Percentiles rank a stretch among this genome's conserved stretches.
Evolutionary conservation across 345 rosid species (phyloP).

Genomic region (Jatropha curcas): DNA sequence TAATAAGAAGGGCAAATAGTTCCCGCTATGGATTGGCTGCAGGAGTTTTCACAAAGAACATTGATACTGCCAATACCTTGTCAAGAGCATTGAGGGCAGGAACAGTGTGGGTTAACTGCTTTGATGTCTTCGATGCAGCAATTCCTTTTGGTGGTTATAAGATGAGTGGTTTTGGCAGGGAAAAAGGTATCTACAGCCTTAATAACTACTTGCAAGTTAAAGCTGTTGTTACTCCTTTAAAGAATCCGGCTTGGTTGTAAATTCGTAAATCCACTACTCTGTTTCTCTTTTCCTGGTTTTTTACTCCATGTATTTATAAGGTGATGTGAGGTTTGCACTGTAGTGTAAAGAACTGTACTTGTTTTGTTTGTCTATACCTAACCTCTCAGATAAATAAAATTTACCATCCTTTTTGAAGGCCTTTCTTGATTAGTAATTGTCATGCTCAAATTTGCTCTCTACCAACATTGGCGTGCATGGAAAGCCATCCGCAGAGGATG

Average conservation of each 20-base stretch:
- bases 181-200: constrained; percentile 82
- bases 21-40: constrained; percentile 72
- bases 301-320: neutral
- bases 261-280: neutral
- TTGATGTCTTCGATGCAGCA: constrained; percentile 67
- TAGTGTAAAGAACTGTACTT: neutral
- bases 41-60: constrained; percentile 69
- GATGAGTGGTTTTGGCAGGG: constrained; percentile 91
- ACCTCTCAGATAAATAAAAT: neutral
- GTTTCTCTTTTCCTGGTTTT: neutral
- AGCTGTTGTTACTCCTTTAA: constrained; percentile 79
- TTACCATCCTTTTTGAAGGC: neutral
- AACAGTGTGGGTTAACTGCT: constrained; percentile 81
- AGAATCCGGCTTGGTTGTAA: constrained; percentile 86
- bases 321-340: neutral
- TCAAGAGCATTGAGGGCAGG: constrained; percentile 70
- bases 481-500: too few species aligned
- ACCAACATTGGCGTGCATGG: too few species aligned
- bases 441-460: too few species aligned
- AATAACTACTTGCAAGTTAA: constrained; percentile 81
- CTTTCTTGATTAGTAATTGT: too few species aligned
- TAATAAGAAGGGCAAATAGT: constrained; percentile 62
- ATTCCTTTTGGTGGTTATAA: constrained; percentile 95
- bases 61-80: constrained; percentile 76
- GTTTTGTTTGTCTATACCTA: neutral